Evolutionary conservation across 345 rosid species (phyloP).

Genomic region (Gossypium rotundifolium): DNA sequence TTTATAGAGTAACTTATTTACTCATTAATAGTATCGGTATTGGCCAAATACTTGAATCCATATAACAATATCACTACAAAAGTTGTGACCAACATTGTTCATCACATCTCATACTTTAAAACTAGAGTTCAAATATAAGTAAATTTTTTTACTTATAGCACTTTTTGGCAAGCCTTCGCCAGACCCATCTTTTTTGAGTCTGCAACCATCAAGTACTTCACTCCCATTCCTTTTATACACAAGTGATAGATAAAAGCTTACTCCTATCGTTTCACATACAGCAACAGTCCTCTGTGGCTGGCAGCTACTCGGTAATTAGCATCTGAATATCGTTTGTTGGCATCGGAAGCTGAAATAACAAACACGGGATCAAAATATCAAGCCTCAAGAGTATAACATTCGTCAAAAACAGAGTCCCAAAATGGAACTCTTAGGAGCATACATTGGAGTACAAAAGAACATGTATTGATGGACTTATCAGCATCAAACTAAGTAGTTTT

Average conservation of each 20-base stretch:
- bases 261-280: not conserved
- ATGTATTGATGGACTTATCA: not conserved
- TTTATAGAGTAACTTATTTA: too few relatives aligned
- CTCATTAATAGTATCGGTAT: too few relatives aligned
- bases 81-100: not conserved
- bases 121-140: not conserved
- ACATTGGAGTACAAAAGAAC: not conserved
- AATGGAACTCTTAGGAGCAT: not conserved
- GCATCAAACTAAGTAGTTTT: not conserved
- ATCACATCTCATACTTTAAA: not conserved
- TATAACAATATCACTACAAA: not conserved
- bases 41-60: not conserved
- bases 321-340: constrained; percentile 29
- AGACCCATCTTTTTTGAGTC: constrained; percentile 7
- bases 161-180: not conserved
- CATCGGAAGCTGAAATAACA: constrained; percentile 38
- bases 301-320: constrained; percentile 36
- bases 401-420: not conserved
- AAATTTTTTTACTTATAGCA: not conserved
- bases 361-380: not conserved
- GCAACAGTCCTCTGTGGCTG: constrained; percentile 11
- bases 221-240: not conserved
- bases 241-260: not conserved
- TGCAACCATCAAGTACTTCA: not conserved
- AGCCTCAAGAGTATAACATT: not conserved